A percentile compares a stretch with the other conserved stretches of the same genome.
These are phyloP conservation scores for Linnemannia zychae DNA, from an alignment of 192 early-diverging fungal genomes.

Conservation along the genomic window DNA sequence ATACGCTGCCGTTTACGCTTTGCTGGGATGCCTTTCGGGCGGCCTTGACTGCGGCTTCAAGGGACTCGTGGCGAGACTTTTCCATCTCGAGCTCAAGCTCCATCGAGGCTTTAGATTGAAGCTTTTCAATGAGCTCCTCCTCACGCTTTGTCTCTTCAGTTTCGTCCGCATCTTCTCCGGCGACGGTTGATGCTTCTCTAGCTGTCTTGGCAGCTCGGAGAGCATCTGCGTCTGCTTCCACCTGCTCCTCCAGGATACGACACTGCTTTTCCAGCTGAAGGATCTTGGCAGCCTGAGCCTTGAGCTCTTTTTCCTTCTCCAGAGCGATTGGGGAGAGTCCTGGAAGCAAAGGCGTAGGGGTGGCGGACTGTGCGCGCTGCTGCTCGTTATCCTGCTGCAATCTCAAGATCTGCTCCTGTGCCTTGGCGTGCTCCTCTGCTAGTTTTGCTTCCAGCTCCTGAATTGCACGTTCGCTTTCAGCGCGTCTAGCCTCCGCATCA, in stretches of 20 bases:
- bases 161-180: not conserved
- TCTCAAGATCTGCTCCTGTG: constrained; percentile 37
- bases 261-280: constrained; percentile 30
- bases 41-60: constrained; percentile 7
- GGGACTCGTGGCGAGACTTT: not conserved
- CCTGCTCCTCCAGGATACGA: constrained; percentile 5
- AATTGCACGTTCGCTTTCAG: constrained; percentile 40
- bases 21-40: constrained; percentile 5
- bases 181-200: not conserved
- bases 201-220: constrained; percentile 1
- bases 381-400: constrained; percentile 40
- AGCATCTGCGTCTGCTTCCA: constrained; percentile 25
- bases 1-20: constrained; percentile 11
- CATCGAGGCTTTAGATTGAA: constrained; percentile 31
- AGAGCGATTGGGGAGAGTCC: not conserved
- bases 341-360: not conserved
- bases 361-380: not conserved
- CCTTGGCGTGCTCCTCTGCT: constrained; percentile 15
- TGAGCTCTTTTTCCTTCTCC: constrained; percentile 30
- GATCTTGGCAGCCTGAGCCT: constrained; percentile 18
- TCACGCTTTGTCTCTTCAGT: constrained; percentile 14
- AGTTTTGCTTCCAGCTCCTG: constrained; percentile 43
- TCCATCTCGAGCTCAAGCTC: constrained; percentile 30
- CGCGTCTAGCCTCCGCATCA: constrained; percentile 20
- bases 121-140: constrained; percentile 29